These are phyloP conservation scores for Colletotrichum destructivum DNA, from an alignment of 2,329 filamentous ascomycete species.

Conservation along the genomic window DNA sequence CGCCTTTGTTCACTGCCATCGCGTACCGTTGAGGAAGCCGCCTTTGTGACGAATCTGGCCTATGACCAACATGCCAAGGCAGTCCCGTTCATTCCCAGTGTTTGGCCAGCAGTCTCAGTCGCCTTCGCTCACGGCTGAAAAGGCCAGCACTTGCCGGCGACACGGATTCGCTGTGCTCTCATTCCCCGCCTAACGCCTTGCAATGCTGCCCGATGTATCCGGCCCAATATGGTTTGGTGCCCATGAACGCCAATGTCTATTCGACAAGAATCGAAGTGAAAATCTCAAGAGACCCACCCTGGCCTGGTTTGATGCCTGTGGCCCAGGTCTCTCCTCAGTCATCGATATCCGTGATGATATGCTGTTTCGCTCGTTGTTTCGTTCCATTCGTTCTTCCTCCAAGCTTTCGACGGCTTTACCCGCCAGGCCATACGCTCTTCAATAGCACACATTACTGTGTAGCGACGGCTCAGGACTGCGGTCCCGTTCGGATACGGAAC, in stretches of 20 bases:
- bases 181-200: constrained; percentile 39
- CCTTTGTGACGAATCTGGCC: background rate
- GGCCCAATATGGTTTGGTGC: constrained; percentile 13
- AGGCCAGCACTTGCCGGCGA: constrained; percentile 12
- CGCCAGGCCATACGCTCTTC: background rate
- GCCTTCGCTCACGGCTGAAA: constrained; percentile 8
- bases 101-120: background rate
- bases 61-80: constrained; percentile 1
- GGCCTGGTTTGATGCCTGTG: background rate
- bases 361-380: constrained; percentile 11
- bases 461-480: constrained; percentile 49
- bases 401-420: background rate
- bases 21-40: background rate
- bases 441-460: background rate
- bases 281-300: constrained; percentile 7
- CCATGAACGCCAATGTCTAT: constrained; percentile 31
- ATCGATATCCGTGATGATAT: constrained; percentile 6
- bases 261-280: constrained; percentile 13
- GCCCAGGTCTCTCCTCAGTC: constrained; percentile 1
- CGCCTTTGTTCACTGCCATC: background rate
- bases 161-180: constrained; percentile 10
- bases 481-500: constrained; percentile 66
- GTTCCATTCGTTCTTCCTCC: constrained; percentile 13
- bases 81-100: background rate
- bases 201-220: constrained; percentile 38